These are phyloP conservation scores for Colletotrichum viniferum DNA, from an alignment of 2,329 filamentous ascomycete species.

Conservation along the genomic window DNA sequence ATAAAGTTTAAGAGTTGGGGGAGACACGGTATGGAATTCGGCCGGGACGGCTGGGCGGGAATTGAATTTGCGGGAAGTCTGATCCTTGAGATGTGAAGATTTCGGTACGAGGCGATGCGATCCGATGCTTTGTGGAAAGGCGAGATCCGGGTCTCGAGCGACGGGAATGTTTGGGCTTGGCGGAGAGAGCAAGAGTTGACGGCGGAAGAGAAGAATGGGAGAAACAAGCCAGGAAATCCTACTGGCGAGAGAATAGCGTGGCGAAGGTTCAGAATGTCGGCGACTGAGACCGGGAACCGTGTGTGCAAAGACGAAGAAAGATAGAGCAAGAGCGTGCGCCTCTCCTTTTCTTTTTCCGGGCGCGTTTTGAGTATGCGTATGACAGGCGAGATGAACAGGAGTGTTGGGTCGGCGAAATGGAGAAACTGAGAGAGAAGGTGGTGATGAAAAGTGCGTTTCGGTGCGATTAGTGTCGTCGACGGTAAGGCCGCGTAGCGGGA, in stretches of 20 bases:
- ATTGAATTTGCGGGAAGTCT: not conserved
- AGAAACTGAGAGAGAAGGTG: conserved; percentile 9
- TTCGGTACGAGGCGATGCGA: not conserved
- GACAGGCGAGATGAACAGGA: conserved; percentile 14
- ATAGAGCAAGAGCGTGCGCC: not conserved
- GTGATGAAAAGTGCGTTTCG: conserved; percentile 14
- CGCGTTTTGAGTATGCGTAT: not conserved
- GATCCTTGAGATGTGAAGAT: not conserved
- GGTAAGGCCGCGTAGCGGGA: not conserved
- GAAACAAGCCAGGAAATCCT: not conserved
- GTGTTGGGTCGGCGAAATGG: not conserved
- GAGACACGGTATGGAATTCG: not conserved
- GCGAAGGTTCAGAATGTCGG: not conserved
- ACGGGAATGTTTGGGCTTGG: not conserved
- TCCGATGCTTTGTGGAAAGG: conserved; percentile 10
- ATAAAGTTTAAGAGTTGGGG: not conserved
- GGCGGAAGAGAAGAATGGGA: not conserved
- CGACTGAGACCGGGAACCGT: not conserved
- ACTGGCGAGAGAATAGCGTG: not conserved
- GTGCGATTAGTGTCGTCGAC: conserved; percentile 13
- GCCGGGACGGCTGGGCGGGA: not conserved
- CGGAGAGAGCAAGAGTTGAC: not conserved
- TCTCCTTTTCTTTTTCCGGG: not conserved
- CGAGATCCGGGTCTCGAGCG: not conserved
- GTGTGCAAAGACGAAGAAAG: not conserved